A percentile compares a stretch with the other conserved stretches of the same genome.
phyloP scores from a whole-genome alignment of 2,329 filamentous ascomycete genomes.

The Rutstroemia sydowiana region DNA sequence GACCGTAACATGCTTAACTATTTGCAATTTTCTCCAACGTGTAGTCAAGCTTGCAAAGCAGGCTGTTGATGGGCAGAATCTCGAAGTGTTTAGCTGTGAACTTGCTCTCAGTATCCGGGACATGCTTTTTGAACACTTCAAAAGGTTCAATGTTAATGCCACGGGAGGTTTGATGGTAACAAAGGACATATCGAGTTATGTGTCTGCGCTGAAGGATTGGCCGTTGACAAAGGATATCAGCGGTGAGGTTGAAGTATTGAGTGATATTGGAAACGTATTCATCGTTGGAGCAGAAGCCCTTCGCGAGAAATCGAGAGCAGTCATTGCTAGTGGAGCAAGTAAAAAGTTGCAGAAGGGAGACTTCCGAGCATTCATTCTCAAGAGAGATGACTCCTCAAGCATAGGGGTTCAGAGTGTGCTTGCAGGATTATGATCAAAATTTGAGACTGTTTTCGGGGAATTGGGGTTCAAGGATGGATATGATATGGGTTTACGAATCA shows the following conservation, averaged over 20 bases:
- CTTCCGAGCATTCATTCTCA: constrained; percentile 77
- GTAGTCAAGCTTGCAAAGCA: constrained; percentile 55
- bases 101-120: constrained; percentile 71
- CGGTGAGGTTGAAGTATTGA: constrained; percentile 71
- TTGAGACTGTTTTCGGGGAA: constrained; percentile 6
- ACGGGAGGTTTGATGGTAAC: constrained; percentile 92
- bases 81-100: constrained; percentile 75
- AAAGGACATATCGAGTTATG: constrained; percentile 93
- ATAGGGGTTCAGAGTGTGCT: constrained; percentile 79
- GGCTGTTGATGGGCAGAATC: constrained; percentile 75
- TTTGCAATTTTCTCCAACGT: constrained; percentile 71
- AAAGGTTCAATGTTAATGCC: constrained; percentile 86
- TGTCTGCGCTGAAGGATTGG: constrained; percentile 78
- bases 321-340: constrained; percentile 37
- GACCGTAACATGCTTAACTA: constrained; percentile 74
- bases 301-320: constrained; percentile 58
- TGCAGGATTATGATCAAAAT: constrained; percentile 35
- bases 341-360: constrained; percentile 58
- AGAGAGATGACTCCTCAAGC: constrained; percentile 74
- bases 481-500: not conserved
- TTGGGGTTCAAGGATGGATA: constrained; percentile 1
- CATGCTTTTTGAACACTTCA: constrained; percentile 85
- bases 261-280: constrained; percentile 92
- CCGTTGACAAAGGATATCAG: constrained; percentile 61
- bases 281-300: constrained; percentile 81